Evolutionary conservation across 495 filamentous ascomycete species (phyloP).

Genomic region (Endocarpon pusillum): DNA sequence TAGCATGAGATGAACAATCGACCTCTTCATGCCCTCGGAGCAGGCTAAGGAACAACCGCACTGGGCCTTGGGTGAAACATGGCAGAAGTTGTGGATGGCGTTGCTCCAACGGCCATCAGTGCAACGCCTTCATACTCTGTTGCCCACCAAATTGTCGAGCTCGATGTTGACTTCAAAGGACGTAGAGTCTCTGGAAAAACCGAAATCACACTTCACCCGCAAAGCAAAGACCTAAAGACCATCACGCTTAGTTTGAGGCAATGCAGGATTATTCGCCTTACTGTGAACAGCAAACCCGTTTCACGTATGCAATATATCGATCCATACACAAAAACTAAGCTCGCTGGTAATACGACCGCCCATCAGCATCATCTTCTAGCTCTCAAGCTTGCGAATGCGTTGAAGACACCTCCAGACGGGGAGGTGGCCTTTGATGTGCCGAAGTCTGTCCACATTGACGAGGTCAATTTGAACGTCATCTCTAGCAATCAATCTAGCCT

Average conservation of each 20-base stretch:
- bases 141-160: slow-evolving; percentile 66
- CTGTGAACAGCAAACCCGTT: slow-evolving; percentile 48
- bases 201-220: slow-evolving; percentile 61
- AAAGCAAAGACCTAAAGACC: slow-evolving; percentile 43
- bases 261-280: slow-evolving; percentile 51
- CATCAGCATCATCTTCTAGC: slow-evolving; percentile 64
- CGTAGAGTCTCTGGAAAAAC: slow-evolving; percentile 63
- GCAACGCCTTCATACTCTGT: slow-evolving; percentile 34
- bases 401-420: slow-evolving; percentile 39
- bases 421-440: slow-evolving; percentile 48
- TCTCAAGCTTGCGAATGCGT: slow-evolving; percentile 42
- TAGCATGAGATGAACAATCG: too few relatives aligned
- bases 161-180: slow-evolving; percentile 70
- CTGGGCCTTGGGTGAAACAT: too few relatives aligned
- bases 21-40: too few relatives aligned
- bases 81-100: too few relatives aligned
- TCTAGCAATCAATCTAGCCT: slow-evolving; percentile 7
- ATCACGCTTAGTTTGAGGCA: slow-evolving; percentile 77
- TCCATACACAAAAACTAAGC: slow-evolving; percentile 47
- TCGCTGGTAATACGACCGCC: slow-evolving; percentile 43
- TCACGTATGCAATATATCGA: slow-evolving; percentile 47
- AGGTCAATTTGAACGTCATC: slow-evolving; percentile 20
- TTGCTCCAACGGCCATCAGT: slow-evolving; percentile 7
- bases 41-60: too few relatives aligned
- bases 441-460: slow-evolving; percentile 48